Base-by-base conservation (phyloP, 352 stramenopile species). In the Phytophthora sojae region DNA sequence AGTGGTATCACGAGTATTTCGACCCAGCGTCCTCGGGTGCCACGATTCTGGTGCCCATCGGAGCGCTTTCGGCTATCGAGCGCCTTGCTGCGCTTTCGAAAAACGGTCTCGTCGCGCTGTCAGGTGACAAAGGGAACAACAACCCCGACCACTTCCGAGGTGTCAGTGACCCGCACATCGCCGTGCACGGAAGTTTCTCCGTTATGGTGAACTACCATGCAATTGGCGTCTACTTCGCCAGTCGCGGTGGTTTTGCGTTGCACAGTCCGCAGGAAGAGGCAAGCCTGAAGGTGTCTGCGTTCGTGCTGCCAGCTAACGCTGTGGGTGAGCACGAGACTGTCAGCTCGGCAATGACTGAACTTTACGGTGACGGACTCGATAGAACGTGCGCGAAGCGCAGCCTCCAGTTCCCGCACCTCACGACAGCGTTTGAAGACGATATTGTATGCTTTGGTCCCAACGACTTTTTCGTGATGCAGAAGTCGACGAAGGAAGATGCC, bases 161-260 rank as follows among this genome's bases (percentile, higher is more conserved):
- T 5, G 69, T 98, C 17, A 89, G 81, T 56, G 96, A 99, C 74
- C 96, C 96, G 15, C 95, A 99, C 71, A 98, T 99, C 37, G 96
- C 96, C 0, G 88, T 99, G 21, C 96, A 99, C 68, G 96, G 96
- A 9, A 98, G 89, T 37, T 98, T 99, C 70, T 98, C 90, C 2
- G 87, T 99, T 56, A 99, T 96, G 89, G 90, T 99, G 23, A 99
- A 99, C 69, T 99, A 98, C 74, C 95, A 98, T 70, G 93, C 93
- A 4, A 97, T 98, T 63, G 93, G 94, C 11, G 76, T 97, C 21
- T 95, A 97, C 75, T 94, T 97, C 62, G 96, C 92, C 21, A 97
- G 86, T 69, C 85, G 91, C 30, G 91, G 91, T 4, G 95, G 95
- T 19, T 98, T 98, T 70, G 92, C 92, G 17, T 76, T 98, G 6